Conservation (phyloP, 805 yeast species). For the Debaryomyces maramus region DNA sequence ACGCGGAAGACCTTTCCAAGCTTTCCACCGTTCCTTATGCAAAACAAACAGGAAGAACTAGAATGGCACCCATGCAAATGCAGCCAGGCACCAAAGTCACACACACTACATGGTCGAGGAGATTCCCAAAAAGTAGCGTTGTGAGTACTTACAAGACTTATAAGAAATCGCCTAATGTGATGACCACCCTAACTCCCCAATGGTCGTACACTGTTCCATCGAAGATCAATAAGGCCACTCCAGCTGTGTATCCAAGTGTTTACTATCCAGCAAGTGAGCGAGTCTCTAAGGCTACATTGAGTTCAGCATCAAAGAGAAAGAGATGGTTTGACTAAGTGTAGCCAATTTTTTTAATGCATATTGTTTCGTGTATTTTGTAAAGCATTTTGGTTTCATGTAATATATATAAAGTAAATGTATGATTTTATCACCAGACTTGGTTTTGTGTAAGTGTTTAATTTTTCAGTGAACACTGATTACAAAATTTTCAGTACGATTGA, state of each 20-base stretch:
- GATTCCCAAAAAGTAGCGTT: slow-evolving; percentile 67
- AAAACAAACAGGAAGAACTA: slow-evolving; percentile 70
- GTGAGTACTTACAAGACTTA: slow-evolving; percentile 54
- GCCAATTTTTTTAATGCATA: not conserved
- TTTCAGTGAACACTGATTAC: not conserved
- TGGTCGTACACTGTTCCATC: slow-evolving; percentile 74
- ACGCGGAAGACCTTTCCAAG: slow-evolving; percentile 50
- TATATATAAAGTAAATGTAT: not conserved
- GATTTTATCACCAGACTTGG: too few species aligned
- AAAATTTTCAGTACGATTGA: not conserved
- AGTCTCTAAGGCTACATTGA: slow-evolving; percentile 39
- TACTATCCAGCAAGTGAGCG: slow-evolving; percentile 63
- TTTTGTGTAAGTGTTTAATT: too few species aligned
- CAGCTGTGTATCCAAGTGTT: slow-evolving; percentile 65
- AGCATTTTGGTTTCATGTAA: not conserved
- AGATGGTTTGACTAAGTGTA: slow-evolving; percentile 39
- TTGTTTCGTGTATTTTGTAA: not conserved
- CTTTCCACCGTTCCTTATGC: slow-evolving; percentile 57
- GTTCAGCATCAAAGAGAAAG: slow-evolving; percentile 33
- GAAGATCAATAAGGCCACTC: slow-evolving; percentile 66
- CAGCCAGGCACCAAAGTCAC: slow-evolving; percentile 80
- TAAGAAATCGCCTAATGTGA: slow-evolving; percentile 41
- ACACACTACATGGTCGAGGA: slow-evolving; percentile 61
- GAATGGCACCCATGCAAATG: slow-evolving; percentile 90
- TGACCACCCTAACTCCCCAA: slow-evolving; percentile 79